A percentile compares a stretch with the other conserved stretches of the same genome.
phyloP scores from a whole-genome alignment of 1,284 basidiomycete genomes.

The Puccinia triticina region DNA sequence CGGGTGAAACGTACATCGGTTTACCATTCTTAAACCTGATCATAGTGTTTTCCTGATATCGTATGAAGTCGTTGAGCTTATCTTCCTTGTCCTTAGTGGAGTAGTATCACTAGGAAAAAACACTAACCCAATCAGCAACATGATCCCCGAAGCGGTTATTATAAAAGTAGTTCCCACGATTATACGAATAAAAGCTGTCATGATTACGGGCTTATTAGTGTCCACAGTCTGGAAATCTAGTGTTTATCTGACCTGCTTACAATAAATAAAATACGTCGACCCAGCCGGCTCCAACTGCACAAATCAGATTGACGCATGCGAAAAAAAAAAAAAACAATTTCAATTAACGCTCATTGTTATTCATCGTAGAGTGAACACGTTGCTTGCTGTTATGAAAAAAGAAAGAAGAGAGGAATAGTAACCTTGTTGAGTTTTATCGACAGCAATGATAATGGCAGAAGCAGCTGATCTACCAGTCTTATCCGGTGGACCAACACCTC shows the following conservation, averaged over 20 bases:
- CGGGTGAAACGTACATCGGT: slow-evolving; percentile 33
- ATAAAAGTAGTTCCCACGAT: slow-evolving; percentile 47
- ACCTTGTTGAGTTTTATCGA: slow-evolving; percentile 49
- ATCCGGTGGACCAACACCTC: slow-evolving; percentile 32
- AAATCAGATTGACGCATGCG: too few relatives aligned
- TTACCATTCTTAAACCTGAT: slow-evolving; percentile 42
- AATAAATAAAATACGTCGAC: slow-evolving; percentile 50
- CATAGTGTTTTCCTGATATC: slow-evolving; percentile 41
- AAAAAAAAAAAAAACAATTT: too few relatives aligned
- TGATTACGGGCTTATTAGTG: background rate
- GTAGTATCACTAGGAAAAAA: background rate
- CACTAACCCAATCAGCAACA: slow-evolving; percentile 46
- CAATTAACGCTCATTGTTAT: too few relatives aligned
- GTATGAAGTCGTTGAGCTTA: background rate
- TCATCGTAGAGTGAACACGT: too few relatives aligned
- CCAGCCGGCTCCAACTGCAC: slow-evolving; percentile 44
- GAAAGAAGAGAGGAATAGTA: background rate
- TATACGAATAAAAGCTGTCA: slow-evolving; percentile 44
- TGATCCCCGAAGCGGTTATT: slow-evolving; percentile 48
- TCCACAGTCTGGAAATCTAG: background rate
- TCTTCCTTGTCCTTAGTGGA: background rate
- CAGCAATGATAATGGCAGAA: slow-evolving; percentile 22
- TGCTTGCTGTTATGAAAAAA: background rate
- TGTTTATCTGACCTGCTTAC: slow-evolving; percentile 2
- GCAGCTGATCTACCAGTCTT: slow-evolving; percentile 25